A percentile compares a stretch with the other conserved stretches of the same genome.
Evolutionary conservation across 2,329 filamentous ascomycete species (phyloP).

Genomic region (Ophiosphaerella korrae): DNA sequence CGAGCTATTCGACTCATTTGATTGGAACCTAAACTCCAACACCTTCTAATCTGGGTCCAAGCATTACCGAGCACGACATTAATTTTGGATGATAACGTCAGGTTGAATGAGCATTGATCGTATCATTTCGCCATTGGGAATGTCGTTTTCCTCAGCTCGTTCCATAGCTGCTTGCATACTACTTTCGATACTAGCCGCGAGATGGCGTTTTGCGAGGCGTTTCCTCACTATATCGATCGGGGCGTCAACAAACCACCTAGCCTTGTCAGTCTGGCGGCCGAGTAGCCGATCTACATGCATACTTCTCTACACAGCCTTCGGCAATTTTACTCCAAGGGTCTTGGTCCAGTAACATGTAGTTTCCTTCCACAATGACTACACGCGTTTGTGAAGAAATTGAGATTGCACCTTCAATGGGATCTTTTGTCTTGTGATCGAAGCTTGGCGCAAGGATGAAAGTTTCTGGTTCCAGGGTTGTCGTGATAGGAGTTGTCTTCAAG

Average conservation of each 20-base stretch:
- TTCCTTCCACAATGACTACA: conserved; percentile 31
- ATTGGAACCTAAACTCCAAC: conserved; percentile 28
- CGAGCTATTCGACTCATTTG: conserved; percentile 31
- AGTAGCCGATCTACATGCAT: background rate
- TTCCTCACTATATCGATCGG: conserved; percentile 20
- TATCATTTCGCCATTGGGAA: conserved; percentile 31
- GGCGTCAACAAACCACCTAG: conserved; percentile 33
- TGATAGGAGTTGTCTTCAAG: conserved; percentile 23
- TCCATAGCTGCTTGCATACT: conserved; percentile 23
- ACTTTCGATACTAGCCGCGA: conserved; percentile 30
- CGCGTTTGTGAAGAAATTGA: conserved; percentile 26
- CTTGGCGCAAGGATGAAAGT: conserved; percentile 21
- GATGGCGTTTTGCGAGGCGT: conserved; percentile 26
- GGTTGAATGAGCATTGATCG: conserved; percentile 23
- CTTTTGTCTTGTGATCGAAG: conserved; percentile 33
- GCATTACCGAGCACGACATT: background rate
- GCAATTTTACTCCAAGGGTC: conserved; percentile 25
- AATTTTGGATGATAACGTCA: conserved; percentile 25
- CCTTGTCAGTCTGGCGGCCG: conserved; percentile 1
- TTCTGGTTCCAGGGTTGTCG: conserved; percentile 18
- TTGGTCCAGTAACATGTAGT: conserved; percentile 32
- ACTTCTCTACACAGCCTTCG: conserved; percentile 24
- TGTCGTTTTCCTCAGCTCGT: conserved; percentile 31
- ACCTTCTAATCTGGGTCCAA: conserved; percentile 13
- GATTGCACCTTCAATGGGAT: conserved; percentile 24